These are phyloP conservation scores for Bocquillonia castaneifolia DNA, from an alignment of 441 rosid genomes.

Conservation along the genomic window DNA sequence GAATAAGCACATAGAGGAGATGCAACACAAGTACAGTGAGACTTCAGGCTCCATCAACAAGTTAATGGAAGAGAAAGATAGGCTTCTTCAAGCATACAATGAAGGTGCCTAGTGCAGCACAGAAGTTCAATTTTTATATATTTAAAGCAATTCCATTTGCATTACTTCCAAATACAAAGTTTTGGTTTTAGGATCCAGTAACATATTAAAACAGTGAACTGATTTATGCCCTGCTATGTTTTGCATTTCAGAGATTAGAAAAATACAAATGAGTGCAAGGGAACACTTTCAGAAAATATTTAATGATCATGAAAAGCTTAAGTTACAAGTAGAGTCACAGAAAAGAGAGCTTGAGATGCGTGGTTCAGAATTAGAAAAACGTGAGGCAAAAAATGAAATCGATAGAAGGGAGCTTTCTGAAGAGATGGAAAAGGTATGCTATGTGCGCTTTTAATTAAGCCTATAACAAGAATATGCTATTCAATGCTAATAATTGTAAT, in stretches of 20 bases:
- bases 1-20: slow-evolving; percentile 46
- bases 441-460: not conserved
- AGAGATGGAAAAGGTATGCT: slow-evolving; percentile 65
- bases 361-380: slow-evolving; percentile 57
- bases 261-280: slow-evolving; percentile 59
- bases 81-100: slow-evolving; percentile 60
- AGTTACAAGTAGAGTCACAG: slow-evolving; percentile 67
- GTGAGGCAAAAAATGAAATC: slow-evolving; percentile 72
- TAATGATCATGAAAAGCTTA: slow-evolving; percentile 77
- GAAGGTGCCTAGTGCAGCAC: slow-evolving; percentile 47
- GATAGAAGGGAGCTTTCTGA: slow-evolving; percentile 52
- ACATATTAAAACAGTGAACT: not conserved
- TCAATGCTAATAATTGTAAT: too few species aligned
- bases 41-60: slow-evolving; percentile 38
- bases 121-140: not conserved
- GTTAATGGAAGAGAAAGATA: slow-evolving; percentile 65
- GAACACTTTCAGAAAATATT: slow-evolving; percentile 71
- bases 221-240: slow-evolving; percentile 5
- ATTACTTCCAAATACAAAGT: not conserved
- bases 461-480: not conserved
- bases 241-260: slow-evolving; percentile 55
- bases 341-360: slow-evolving; percentile 68
- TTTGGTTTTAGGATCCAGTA: not conserved
- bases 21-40: slow-evolving; percentile 51
- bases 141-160: not conserved